Base-by-base conservation (phyloP, 192 early-diverging fungal species). In the Rhizophagus sp. region DNA sequence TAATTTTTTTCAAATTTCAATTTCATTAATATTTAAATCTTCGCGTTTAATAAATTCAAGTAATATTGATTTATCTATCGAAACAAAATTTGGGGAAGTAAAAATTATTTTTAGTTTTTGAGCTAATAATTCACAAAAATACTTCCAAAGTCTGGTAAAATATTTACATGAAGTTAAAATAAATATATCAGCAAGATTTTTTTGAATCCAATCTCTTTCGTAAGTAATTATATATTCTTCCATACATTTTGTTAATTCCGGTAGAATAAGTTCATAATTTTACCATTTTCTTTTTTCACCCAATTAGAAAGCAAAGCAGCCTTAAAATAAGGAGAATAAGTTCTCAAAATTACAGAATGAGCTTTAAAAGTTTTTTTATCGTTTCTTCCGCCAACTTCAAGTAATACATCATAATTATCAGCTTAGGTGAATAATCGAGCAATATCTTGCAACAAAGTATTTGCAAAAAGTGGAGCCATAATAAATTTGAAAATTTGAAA, bases 331-430 rank as follows among this genome's bases (percentile, higher is more conserved):
- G 73, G 11, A 22, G 73, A 75, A 22, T 57, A 13, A 27, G 73
- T 13, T 57, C 57, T n/a, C 17, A 75, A 62, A 52, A 75, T 75
- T 41, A 75, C 57, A 8, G 52, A 57, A 61, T 75, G 73, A 33
- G 73, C 73, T 75, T 75, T 12, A 30, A 75, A 75, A 22, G 30
- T 34, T n/a, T 62, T 12, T n/a, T 5, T 61, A 27, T 75, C 49
- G 2, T 33, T 22, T 15, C 13, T 44, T 25, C 11, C n/a, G 8
- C 73, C 73, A n/a, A 75, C 52, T 9, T 49, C 22, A 4, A 75
- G 17, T 15, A 36, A 25, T 2, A 75, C 73, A 62, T 75, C 49
- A 44, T 62, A 75, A 12, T 75, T 30, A 61, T 62, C 52, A 13
- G 49, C 11, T 12, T 27, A 4, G 12, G 0, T 30, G 19, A 24